Evolutionary conservation across 2,329 filamentous ascomycete genomes (phyloP), one percentile per base, ranked within the genome.

Genomic region (Cryphonectria nitschkei): DNA sequence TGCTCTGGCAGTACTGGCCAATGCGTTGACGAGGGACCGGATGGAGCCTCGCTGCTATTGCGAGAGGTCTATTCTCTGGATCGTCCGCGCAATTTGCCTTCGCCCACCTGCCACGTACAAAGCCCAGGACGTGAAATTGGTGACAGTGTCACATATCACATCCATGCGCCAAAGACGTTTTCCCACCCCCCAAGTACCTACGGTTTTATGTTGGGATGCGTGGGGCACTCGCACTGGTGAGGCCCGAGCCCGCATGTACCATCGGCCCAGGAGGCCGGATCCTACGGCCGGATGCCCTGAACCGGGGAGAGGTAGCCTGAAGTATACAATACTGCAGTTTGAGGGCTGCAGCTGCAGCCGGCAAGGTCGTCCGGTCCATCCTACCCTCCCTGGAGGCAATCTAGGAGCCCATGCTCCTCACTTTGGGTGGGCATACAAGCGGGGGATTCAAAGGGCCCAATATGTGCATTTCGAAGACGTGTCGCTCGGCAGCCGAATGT

Each of bases 401-500:
- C 26, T 16, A 32, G 43, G 32, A 52, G 41, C 50, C 62, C 41
- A 65, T 39, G 56, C 66, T 50, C 43, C 54, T 62, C 14, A 37
- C 26, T 41, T 62, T 56, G n/a, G 39, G 54, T 39, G 52, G n/a
- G 13, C 39, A 9, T 8, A 19, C 34, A 29, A 34, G 34, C 22
- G 54, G 39, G 56, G 43, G 14, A 11, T 41, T 43, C 26, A n/a
- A 64, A 64, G 61, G 2, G 19, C 37, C 34, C 26, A 52, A 43
- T n/a, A 50, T 22, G 22, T n/a, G 46, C 46, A n/a, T 11, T 61
- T 34, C 37, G 37, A 37, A 37, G 11, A 67, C 5, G n/a, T 39
- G 56, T 34, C 41, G 29, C 63, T 70, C 68, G 63, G 68, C 68
- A 65, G 68, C 68, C 68, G 68, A 70, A 66, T 54, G 41, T 22